phyloP scores from a whole-genome alignment of 2,329 filamentous ascomycete genomes.

The Trichothecium sympodiale region DNA sequence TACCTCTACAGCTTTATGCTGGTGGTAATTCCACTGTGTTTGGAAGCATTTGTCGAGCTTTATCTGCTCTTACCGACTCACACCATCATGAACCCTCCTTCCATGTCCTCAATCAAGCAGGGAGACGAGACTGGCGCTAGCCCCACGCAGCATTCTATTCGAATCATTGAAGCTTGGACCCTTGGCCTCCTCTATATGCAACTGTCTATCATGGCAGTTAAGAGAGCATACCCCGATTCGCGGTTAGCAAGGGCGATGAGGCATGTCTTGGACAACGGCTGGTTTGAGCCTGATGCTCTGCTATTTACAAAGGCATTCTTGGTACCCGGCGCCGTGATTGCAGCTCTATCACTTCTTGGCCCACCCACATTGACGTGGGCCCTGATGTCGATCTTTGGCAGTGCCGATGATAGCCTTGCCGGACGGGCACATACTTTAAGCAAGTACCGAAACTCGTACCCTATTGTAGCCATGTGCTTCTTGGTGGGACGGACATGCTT shows the following conservation, averaged over 20 bases:
- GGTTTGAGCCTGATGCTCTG: constrained; percentile 64
- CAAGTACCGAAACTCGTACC: constrained; percentile 57
- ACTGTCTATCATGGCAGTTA: constrained; percentile 58
- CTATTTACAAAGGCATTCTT: constrained; percentile 80
- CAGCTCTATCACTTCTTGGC: constrained; percentile 46
- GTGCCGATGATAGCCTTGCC: constrained; percentile 6
- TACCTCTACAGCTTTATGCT: constrained; percentile 71
- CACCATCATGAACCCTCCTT: constrained; percentile 52
- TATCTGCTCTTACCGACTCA: constrained; percentile 83
- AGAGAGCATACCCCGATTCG: constrained; percentile 55
- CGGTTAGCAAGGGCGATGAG: constrained; percentile 65
- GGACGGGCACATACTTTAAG: constrained; percentile 19
- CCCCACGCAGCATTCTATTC: constrained; percentile 52
- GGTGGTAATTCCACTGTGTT: constrained; percentile 69
- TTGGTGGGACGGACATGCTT: constrained; percentile 31
- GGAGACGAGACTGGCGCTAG: constrained; percentile 11
- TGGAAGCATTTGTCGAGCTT: constrained; percentile 72
- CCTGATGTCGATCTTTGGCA: no score
- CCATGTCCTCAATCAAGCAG: constrained; percentile 16
- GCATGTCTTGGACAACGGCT: constrained; percentile 63
- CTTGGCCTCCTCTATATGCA: constrained; percentile 85
- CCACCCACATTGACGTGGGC: constrained; percentile 37
- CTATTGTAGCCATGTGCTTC: constrained; percentile 43
- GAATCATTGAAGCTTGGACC: constrained; percentile 89
- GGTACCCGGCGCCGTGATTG: constrained; percentile 59